Evolutionary conservation across 116 monocot genomes (phyloP), one percentile per base, ranked within the genome.

Genomic region (Papilionanthe hybrid): DNA sequence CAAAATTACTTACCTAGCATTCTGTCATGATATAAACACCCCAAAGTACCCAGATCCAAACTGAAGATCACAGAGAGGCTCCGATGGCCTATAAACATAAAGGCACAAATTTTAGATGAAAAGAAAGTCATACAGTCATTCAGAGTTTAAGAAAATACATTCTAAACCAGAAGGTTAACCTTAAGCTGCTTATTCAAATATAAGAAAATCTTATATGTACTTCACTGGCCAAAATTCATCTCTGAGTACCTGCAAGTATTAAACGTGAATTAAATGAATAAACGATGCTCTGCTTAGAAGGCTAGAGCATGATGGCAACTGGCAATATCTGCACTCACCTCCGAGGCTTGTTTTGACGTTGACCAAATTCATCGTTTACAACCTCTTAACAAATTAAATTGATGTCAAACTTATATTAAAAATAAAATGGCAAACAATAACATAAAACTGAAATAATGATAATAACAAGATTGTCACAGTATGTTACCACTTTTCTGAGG

Each of bases 201-300:
- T 77, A 83, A 72, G 78, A 77, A 58, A 37, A 83, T 9, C 76
- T 72, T 80, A 75, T 75, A 81, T 72, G 72, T 72, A 77, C 72
- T 89, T 93, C 82, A 93, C 76, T 93, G 93, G 41, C 93, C 93
- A 86, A 96, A 96, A 77, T 88, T 96, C 96, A 96, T 96, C 82
- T 93, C 93, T 29, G 96, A 93, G 37, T 96, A 96, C 79, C 93
- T 96, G 90, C 55, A 65, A 20, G 42, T 66, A 49, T 7, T 28
- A 58, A 72, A 77, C 18, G 20, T n/a, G 5, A 25, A 56, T 23
- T 13, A 45, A 83, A 77, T 23, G 2, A n/a, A 29, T 43, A 22
- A 49, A 30, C 19, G 42, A 29, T 53, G 19, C 32, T 37, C 32
- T 37, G n/a, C 5, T 12, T 32, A 68, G 53, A 78, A 73, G n/a